Evolutionary conservation across 371 early-diverging fungal genomes (phyloP), one percentile per base, ranked within the genome.

Genomic region (Rhizopus delemar): DNA sequence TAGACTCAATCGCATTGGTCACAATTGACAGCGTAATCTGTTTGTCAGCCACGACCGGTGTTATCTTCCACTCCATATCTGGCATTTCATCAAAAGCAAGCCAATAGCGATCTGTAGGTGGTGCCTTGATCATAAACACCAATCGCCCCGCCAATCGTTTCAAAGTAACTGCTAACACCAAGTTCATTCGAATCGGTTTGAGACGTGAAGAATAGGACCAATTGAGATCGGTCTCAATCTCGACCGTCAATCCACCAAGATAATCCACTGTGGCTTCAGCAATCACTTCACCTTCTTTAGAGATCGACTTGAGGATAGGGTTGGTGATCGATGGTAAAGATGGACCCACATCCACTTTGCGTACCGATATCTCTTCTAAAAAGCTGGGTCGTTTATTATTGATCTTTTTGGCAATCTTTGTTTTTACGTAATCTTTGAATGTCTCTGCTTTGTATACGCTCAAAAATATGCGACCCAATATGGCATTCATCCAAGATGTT

Each of bases 71-170:
- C 36, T 89, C 83, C 74, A 96, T 81, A 12, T 81, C 77, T 0
- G 95, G 95, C 67, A 87, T 82, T 38, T 88, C 87, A 67, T 89
- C 88, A 59, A 96, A 90, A 0, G 92, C 94, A 41, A 94, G 60
- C 96, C 96, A 96, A 52, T 88, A 80, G 1, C 96, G 86, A 57
- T 94, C 93, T 1, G 90, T 83, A 7, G 95, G 94, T 31, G 91
- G 89, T 3, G 92, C 80, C 62, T 92, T 93, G 69, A 94, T 81
- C 60, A 86, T 84, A 60, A 96, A 69, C 48, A 89, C 80, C 66
- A 93, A 70, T 59, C 83, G 86, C 1, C 94, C 96, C 0, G 80
- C 65, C 49, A 93, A 71, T 11, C 67, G 70, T 59, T 80, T 88
- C 53, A 87, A 82, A 31, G 61, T 82, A 7, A 93, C 88, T 0